Evolutionary conservation across 495 filamentous ascomycete genomes (phyloP), one percentile per base, ranked within the genome.

Genomic region (Lepraria neglecta): DNA sequence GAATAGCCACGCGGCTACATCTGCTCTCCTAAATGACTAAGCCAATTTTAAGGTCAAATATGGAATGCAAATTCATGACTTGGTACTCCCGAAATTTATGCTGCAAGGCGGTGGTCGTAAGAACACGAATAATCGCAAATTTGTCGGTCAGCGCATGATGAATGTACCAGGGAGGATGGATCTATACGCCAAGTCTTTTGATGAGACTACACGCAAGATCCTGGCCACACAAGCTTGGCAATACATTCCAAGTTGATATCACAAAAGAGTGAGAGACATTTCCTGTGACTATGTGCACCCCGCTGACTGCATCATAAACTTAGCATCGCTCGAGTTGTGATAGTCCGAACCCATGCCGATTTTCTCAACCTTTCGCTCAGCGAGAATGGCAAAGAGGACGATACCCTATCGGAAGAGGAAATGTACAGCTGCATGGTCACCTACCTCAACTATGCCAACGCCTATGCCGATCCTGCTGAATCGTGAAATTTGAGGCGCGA

Each of bases 61-160:
- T 61, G 44, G 58, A 38, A 33, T 44, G 19, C 47, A 45, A 30
- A 19, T 68, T 33, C 63, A 63, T 19, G 66, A 68, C 55, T 56
- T 68, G 31, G 53, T 63, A 15, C 63, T 53, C 47, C 35, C 44
- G 40, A 21, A 42, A 19, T 68, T 31, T 27, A 66, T 68, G 66
- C 38, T 66, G 28, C 12, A 38, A 14, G 66, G 60, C n/a, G 66
- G 67, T 51, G 33, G 54, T 42, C 56, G 54, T 6, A 38, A 35
- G 1, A 63, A 68, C 35, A 43, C 56, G 10, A 45, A 48, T 5
- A 60, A 68, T 31, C 54, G 46, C 31, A 45, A 47, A 6, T 59
- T 68, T 28, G 53, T 66, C 24, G 51, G 47, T 15, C 51, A 60
- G 28, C 45, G 56, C n/a, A 28, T 68, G 38, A 38, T 28, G 38